Percentiles rank a stretch among this genome's conserved stretches.
Conservation (phyloP, 2,329 filamentous ascomycete species). For the Dothideomycetidae sp. region DNA sequence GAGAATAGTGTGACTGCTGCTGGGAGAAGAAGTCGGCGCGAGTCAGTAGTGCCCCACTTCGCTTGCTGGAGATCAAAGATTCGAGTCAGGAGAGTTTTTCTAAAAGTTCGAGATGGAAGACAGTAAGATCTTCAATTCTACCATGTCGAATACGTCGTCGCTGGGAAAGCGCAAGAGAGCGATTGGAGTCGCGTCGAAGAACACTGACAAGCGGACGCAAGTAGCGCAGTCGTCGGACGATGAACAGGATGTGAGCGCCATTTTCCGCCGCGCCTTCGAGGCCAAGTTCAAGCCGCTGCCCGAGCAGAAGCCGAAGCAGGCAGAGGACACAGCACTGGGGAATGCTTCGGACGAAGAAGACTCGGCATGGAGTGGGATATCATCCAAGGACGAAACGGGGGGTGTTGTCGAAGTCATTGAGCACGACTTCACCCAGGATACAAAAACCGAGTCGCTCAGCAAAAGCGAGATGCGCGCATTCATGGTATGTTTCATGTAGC, state of each 20-base stretch:
- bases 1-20: background rate
- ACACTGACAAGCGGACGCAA: background rate
- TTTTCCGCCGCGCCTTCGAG: constrained; percentile 78
- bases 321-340: constrained; percentile 17
- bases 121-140: background rate
- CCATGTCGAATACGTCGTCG: constrained; percentile 6
- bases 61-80: too few species aligned
- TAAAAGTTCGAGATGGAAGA: background rate
- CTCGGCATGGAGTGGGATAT: constrained; percentile 8
- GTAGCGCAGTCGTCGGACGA: constrained; percentile 14
- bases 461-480: constrained; percentile 62
- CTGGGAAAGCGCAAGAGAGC: constrained; percentile 34
- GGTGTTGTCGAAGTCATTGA: constrained; percentile 31
- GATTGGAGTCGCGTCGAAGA: constrained; percentile 18
- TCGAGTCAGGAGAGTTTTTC: background rate
- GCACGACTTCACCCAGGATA: constrained; percentile 20
- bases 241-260: constrained; percentile 50
- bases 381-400: constrained; percentile 15
- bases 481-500: constrained; percentile 44
- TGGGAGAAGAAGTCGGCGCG: background rate
- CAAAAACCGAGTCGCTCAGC: constrained; percentile 17
- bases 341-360: constrained; percentile 17
- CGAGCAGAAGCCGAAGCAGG: constrained; percentile 18
- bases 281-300: constrained; percentile 67
- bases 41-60: too few species aligned